phyloP scores from a whole-genome alignment of 192 early-diverging fungal species.

The Podila epigama region DNA sequence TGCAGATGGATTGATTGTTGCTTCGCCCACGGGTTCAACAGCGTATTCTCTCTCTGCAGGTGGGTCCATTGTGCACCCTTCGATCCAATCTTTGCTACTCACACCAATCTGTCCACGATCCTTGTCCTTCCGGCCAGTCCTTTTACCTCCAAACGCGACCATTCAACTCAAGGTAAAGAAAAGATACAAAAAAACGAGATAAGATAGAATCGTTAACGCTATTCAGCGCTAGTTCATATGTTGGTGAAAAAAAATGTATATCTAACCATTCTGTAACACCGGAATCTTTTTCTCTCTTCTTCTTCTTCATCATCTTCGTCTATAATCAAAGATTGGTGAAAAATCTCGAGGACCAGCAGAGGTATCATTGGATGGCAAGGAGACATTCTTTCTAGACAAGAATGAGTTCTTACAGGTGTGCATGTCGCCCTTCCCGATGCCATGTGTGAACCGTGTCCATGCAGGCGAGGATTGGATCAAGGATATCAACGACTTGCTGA shows the following conservation, averaged over 20 bases:
- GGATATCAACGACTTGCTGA: constrained; percentile 85
- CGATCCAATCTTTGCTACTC: constrained; percentile 73
- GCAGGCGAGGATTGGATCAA: constrained; percentile 77
- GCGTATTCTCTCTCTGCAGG: constrained; percentile 90
- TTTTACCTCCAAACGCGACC: constrained; percentile 74
- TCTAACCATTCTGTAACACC: too few relatives aligned
- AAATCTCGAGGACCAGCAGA: constrained; percentile 70
- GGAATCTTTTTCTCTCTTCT: too few relatives aligned
- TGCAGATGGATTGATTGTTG: constrained; percentile 72
- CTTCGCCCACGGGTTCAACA: constrained; percentile 92
- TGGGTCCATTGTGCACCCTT: constrained; percentile 84
- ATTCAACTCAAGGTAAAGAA: constrained; percentile 66
- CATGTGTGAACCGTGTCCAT: constrained; percentile 74
- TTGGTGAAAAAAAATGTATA: neutral
- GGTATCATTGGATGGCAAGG: constrained; percentile 81
- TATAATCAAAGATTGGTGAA: constrained; percentile 55
- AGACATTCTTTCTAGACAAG: constrained; percentile 70
- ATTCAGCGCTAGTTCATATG: too few relatives aligned
- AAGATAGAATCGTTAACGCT: neutral
- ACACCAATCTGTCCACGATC: constrained; percentile 88
- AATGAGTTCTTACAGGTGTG: constrained; percentile 72
- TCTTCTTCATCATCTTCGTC: too few relatives aligned
- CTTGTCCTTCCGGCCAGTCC: constrained; percentile 81
- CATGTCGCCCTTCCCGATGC: constrained; percentile 78
- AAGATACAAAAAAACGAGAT: neutral